phyloP scores from a whole-genome alignment of 2,329 filamentous ascomycete genomes.

The Alternaria infectoria region DNA sequence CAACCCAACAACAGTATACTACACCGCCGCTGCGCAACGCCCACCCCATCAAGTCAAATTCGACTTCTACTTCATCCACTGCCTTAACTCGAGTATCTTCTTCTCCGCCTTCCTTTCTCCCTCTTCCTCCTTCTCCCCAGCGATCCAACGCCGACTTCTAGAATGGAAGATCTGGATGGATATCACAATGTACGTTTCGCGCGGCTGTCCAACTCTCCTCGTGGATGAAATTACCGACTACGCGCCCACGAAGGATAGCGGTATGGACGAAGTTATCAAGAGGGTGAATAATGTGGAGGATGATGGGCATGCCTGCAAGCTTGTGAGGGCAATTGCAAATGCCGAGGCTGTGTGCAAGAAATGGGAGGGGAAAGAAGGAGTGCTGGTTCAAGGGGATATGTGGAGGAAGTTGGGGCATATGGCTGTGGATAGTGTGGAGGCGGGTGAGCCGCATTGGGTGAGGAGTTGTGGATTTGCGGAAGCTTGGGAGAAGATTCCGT shows the following conservation, averaged over 20 bases:
- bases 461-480: constrained; percentile 67
- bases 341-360: constrained; percentile 61
- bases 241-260: constrained; percentile 51
- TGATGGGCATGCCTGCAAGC: constrained; percentile 82
- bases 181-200: constrained; percentile 74
- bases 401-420: constrained; percentile 69
- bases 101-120: constrained; percentile 66
- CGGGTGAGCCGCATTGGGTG: constrained; percentile 63
- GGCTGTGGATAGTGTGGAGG: constrained; percentile 67
- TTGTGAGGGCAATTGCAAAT: constrained; percentile 72
- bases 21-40: constrained; percentile 67
- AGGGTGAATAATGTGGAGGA: constrained; percentile 62
- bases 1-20: constrained; percentile 53
- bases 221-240: constrained; percentile 68
- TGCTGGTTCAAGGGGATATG: constrained; percentile 61
- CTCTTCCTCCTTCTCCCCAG: constrained; percentile 63
- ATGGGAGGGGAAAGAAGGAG: constrained; percentile 53
- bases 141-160: constrained; percentile 71
- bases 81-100: constrained; percentile 79
- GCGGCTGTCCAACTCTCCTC: constrained; percentile 66
- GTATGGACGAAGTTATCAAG: constrained; percentile 54
- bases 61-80: constrained; percentile 86
- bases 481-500: constrained; percentile 63
- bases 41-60: constrained; percentile 65
- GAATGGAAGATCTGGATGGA: constrained; percentile 84